Evolutionary conservation across 2,329 filamentous ascomycete genomes (phyloP), one percentile per base, ranked within the genome.

Genomic region (Aspergillus fijiensis): DNA sequence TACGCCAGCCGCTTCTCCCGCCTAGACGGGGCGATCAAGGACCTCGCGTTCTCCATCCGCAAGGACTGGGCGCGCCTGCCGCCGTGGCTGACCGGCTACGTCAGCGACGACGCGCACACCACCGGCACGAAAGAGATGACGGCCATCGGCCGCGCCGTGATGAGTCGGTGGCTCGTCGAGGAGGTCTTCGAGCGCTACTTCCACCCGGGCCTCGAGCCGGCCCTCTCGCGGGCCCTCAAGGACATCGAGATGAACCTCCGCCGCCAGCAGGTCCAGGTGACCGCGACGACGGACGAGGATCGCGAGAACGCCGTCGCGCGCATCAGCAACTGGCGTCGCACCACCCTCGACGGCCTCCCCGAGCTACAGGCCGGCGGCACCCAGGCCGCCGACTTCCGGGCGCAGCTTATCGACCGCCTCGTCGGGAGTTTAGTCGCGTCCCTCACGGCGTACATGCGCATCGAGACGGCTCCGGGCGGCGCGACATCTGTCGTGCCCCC

Each of bases 121-220:
- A 92, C 89, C 10, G 95, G 93, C 62, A 96, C 93, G 72, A 93
- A 97, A 75, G 95, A 99, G 76, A 99, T 99, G 95, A 98, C 92
- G 6, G 93, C 93, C 5, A 89, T 96, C 25, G 95, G 95, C 16
- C 87, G 94, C 57, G 92, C 94, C 12, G 87, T 93, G 65, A 92
- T 99, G 67, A 90, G 90, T 29, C 86, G 88, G 61, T 99, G 94
- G 92, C 80, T 99, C 5, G 88, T 94, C 25, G 91, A 96, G 51
- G 91, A 96, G 71, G 85, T 98, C 49, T 96, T 98, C 74, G 88
- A 96, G 74, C 88, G 89, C 57, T 93, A 90, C 76, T 98, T 99
- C 79, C 95, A 99, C 72, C 95, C 95, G 0, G 89, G 89, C 10
- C 83, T 99, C 12, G 92, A 97, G 55, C 82, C 85, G 0, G 82